Base-by-base conservation (phyloP, 2,329 filamentous ascomycete species). In the Hypoxylon sp. region DNA sequence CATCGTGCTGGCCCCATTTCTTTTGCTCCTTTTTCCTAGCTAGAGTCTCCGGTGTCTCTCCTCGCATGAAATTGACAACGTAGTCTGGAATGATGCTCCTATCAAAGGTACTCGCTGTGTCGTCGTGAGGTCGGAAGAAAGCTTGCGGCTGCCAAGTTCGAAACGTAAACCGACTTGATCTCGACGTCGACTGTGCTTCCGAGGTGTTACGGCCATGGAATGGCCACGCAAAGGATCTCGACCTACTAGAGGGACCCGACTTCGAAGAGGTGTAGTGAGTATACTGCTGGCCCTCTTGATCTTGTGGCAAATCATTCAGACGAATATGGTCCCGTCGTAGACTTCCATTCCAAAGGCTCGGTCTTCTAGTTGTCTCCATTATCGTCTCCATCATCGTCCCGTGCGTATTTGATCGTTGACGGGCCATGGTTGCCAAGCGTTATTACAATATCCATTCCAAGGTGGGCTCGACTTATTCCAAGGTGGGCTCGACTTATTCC, bases 51-150 rank as follows among this genome's bases (percentile, higher is more conserved):
- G 84, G 83, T 1, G 84, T 86, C 73, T 86, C 84, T 47, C 84
- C 84, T 41, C 83, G 80, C 64, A 86, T 78, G 70, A 82, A 86
- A 72, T 85, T 82, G 64, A 84, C 77, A 41, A 86, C 81, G 67
- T 86, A 86, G 73, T 86, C 84, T 7, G 84, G 84, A 15, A 86
- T 79, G 30, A 85, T 77, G 56, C 81, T 79, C 57, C 76, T 76
- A 58, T 80, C 77, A 26, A 80, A n/a, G n/a, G n/a, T 75, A 59
- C 73, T 76, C 20, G 68, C 70, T 3, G 73, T 66, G 44, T 76
- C 74, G 34, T 74, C 73, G 10, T 71, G 57, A 8, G 66, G 64
- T 3, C 69, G 73, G 50, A 75, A 70, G 39, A 75, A 71, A 22
- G 68, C 69, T 53, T 70, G 68, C 13, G 70, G 67, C 28, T 74